Conservation (phyloP, 176 grass and related monocot species). For the Carex pumila region DNA sequence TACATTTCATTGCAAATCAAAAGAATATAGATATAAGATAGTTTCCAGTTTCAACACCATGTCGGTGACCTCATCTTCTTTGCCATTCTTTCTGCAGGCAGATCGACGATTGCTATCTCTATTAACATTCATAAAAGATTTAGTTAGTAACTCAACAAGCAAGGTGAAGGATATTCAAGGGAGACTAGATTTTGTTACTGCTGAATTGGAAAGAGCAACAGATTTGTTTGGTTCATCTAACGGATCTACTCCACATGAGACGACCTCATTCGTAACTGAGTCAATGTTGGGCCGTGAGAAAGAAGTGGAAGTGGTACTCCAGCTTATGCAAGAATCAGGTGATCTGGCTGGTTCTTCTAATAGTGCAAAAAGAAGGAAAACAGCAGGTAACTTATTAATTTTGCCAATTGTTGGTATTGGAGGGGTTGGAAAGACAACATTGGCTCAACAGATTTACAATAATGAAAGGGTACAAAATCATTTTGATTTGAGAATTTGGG, state of each 20-base stretch:
- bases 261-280: not conserved
- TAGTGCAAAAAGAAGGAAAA: conserved; percentile 5
- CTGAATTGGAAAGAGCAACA: not conserved
- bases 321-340: not conserved
- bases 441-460: conserved; percentile 23
- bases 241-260: not conserved
- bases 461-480: not conserved
- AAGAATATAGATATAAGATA: too few species aligned
- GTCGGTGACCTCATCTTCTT: not conserved
- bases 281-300: not conserved
- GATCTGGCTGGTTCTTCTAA: too few species aligned
- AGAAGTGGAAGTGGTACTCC: not conserved
- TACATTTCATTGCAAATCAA: too few species aligned
- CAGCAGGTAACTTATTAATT: not conserved
- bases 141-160: not conserved
- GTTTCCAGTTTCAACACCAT: too few species aligned
- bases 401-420: conserved; percentile 26
- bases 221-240: not conserved
- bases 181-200: not conserved
- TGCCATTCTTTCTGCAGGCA: not conserved
- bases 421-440: conserved; percentile 31
- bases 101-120: not conserved
- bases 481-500: conserved; percentile 30
- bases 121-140: not conserved
- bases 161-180: not conserved